Percentiles rank a stretch among this genome's conserved stretches.
Evolutionary conservation across 768 basidiomycete species (phyloP).

Genomic region (Antrodiella citrinella): DNA sequence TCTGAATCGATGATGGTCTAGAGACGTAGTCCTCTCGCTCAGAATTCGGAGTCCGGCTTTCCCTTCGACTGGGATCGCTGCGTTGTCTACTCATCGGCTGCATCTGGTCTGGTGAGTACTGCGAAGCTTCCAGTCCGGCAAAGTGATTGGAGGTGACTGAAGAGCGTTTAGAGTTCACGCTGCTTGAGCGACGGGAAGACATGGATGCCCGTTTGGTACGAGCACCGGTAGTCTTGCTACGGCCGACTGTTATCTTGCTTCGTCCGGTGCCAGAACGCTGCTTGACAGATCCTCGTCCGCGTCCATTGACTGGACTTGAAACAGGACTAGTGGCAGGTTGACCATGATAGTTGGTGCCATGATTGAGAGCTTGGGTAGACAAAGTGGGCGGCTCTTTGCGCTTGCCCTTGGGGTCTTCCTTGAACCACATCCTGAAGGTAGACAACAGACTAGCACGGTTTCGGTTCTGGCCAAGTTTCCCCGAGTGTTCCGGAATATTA

Average conservation of each 20-base stretch:
- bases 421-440: conserved; percentile 86
- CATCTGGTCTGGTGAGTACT: conserved; percentile 33
- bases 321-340: conserved; percentile 5
- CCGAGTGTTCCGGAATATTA: conserved; percentile 26
- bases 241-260: conserved; percentile 11
- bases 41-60: conserved; percentile 81
- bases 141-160: conserved; percentile 43
- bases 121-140: conserved; percentile 48
- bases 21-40: conserved; percentile 75
- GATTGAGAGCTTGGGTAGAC: conserved; percentile 9
- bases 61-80: conserved; percentile 57
- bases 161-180: conserved; percentile 79
- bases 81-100: conserved; percentile 30
- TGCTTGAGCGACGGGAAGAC: conserved; percentile 83
- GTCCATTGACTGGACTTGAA: conserved; percentile 16
- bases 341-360: background rate
- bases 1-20: conserved; percentile 80
- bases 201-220: conserved; percentile 62
- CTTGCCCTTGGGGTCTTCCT: conserved; percentile 86
- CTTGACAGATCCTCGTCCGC: conserved; percentile 33
- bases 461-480: conserved; percentile 34
- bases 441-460: conserved; percentile 77
- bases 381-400: conserved; percentile 41
- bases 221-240: conserved; percentile 30
- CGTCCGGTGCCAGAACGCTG: conserved; percentile 41